phyloP scores from a whole-genome alignment of 768 basidiomycete species.

The Lactarius vividus region DNA sequence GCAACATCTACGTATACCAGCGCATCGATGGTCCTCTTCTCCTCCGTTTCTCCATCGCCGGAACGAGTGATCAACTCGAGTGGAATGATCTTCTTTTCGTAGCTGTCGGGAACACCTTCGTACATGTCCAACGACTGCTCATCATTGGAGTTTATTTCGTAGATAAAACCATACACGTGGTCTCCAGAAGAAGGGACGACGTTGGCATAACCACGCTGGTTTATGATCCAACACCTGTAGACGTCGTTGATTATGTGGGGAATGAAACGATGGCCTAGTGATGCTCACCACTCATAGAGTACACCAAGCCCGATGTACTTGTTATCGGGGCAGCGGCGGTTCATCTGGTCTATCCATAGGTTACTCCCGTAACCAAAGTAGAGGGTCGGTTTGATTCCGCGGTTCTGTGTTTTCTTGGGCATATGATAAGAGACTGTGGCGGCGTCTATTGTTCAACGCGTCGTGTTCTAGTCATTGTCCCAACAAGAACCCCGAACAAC shows the following conservation, averaged over 20 bases:
- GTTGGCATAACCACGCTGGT: constrained; percentile 14
- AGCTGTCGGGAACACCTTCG: constrained; percentile 2
- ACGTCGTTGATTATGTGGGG: background rate
- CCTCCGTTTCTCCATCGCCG: background rate
- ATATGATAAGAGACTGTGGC: background rate
- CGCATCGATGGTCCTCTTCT: constrained; percentile 3
- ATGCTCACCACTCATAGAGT: constrained; percentile 17
- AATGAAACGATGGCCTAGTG: background rate
- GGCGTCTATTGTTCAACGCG: background rate
- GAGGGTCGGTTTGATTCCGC: background rate
- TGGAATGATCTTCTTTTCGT: constrained; percentile 14
- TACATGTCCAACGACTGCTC: constrained; percentile 12
- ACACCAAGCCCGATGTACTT: constrained; percentile 13
- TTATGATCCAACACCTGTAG: constrained; percentile 25
- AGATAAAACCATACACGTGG: constrained; percentile 18
- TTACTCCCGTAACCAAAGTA: constrained; percentile 26
- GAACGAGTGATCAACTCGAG: constrained; percentile 1
- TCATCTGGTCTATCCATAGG: constrained; percentile 24
- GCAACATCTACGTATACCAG: constrained; percentile 17
- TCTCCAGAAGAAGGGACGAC: constrained; percentile 14
- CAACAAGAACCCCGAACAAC: background rate
- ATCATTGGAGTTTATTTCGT: constrained; percentile 13
- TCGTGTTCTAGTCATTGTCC: background rate
- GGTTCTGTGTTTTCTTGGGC: background rate
- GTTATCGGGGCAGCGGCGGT: constrained; percentile 20